phyloP scores from a whole-genome alignment of 768 basidiomycete genomes.

The Tulasnella sp. region DNA sequence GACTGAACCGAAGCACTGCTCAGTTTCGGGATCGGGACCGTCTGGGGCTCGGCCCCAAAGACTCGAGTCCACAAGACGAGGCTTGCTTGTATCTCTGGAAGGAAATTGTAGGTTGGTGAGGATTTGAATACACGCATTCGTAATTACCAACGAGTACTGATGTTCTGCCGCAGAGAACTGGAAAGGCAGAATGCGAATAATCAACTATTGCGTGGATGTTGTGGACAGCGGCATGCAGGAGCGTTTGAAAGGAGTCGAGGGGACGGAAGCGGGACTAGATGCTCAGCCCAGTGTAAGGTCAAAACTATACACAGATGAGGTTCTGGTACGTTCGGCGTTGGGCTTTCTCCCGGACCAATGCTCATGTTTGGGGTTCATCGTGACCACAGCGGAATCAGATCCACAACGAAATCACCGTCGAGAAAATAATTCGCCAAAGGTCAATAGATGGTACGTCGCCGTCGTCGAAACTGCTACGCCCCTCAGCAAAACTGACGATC shows the following conservation, averaged over 20 bases:
- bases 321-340: constrained; percentile 46
- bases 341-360: neutral
- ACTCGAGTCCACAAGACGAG: constrained; percentile 53
- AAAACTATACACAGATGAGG: constrained; percentile 55
- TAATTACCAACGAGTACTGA: constrained; percentile 21
- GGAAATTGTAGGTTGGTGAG: constrained; percentile 56
- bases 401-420: constrained; percentile 64
- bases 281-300: constrained; percentile 47
- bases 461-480: constrained; percentile 13
- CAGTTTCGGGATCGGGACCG: constrained; percentile 67
- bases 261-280: constrained; percentile 38
- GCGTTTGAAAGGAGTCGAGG: constrained; percentile 43
- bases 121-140: constrained; percentile 28
- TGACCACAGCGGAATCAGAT: constrained; percentile 60
- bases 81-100: constrained; percentile 71
- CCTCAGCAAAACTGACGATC: neutral
- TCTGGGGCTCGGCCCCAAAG: constrained; percentile 33
- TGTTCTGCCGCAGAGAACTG: constrained; percentile 40
- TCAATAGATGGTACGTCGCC: constrained; percentile 57
- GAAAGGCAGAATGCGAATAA: constrained; percentile 63
- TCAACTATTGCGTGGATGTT: constrained; percentile 65
- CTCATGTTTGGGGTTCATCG: neutral
- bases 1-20: constrained; percentile 71
- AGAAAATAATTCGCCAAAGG: constrained; percentile 60
- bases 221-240: constrained; percentile 57